Base-by-base conservation (phyloP, 2,329 filamentous ascomycete genomes). In the Camillea tinctor region DNA sequence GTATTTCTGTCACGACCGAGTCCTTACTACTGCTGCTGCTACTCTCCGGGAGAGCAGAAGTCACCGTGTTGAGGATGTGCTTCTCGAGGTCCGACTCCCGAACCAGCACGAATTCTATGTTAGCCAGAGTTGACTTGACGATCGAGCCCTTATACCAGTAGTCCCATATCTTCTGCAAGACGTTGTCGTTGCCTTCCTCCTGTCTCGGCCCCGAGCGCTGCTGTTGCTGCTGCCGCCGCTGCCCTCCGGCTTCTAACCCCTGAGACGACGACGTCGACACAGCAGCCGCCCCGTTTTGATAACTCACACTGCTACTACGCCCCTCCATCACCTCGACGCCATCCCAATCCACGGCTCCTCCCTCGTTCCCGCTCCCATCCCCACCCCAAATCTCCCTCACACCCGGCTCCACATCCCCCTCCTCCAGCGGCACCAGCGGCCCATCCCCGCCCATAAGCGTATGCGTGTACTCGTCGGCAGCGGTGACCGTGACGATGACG, bases 161-260 rank as follows among this genome's bases (percentile, higher is more conserved):
- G 50, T 73, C 73, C 80, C 80, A 82, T 40, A 81, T 76, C 72
- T 77, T 79, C 69, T 81, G 78, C 66, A 82, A 73, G 17, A 79
- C 68, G 71, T 74, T 72, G 26, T 71, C 68, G 71, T 74, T 72
- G 30, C 71, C 70, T 57, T 67, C 61, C 1, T 61, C 60, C 24
- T 23, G 55, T 36, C 52, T 52, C 59, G 2, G 30, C 44, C 54
- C 57, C n/a, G 24, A 55, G 23, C 56, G 23, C 23, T 4, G 24
- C 20, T 20, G n/a, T 20, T 19, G 26, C 26, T 9, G 8, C 26
- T 7, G 7, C 7, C 26, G 7, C 26, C 26, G 26, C 2, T 7
- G 26, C 13, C 26, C 26, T 30, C 7, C 26, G 7, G 26, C 26
- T 30, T 30, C 26, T 4, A 30, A 7, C 26, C 26, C 26, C 26